Evolutionary conservation across 495 filamentous ascomycete species (phyloP).

Genomic region (Pyrenula massariospora): DNA sequence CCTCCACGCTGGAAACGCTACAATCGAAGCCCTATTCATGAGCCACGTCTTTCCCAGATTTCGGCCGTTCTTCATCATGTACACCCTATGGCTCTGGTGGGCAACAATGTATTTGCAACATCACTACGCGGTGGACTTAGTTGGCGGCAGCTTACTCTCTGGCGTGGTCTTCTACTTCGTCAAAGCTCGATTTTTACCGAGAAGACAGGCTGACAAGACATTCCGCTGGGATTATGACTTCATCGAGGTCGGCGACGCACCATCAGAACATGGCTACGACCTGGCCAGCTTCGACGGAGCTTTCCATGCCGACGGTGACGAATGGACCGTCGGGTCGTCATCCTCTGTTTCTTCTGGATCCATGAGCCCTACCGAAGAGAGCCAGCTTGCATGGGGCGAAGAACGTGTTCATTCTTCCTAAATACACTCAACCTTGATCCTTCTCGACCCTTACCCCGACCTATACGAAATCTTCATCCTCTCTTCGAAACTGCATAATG

Average conservation of each 20-base stretch:
- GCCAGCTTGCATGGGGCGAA: background rate
- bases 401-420: background rate
- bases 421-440: too few species aligned
- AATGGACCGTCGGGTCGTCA: conserved; percentile 64
- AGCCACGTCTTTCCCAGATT: conserved; percentile 75
- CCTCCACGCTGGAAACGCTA: conserved; percentile 75
- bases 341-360: conserved; percentile 56
- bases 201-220: conserved; percentile 67
- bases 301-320: conserved; percentile 51
- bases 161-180: conserved; percentile 70
- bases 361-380: conserved; percentile 48
- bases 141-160: conserved; percentile 73
- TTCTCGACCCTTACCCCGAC: too few species aligned
- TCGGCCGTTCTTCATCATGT: conserved; percentile 62
- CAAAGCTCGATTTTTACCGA: conserved; percentile 67
- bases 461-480: too few species aligned
- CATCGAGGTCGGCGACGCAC: conserved; percentile 61
- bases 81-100: conserved; percentile 92
- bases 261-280: conserved; percentile 42
- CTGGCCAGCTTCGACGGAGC: conserved; percentile 42
- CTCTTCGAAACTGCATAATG: background rate
- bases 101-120: conserved; percentile 97
- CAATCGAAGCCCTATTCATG: conserved; percentile 86
- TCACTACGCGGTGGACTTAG: conserved; percentile 89
- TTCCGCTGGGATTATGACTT: conserved; percentile 96